These are phyloP conservation scores for Torrubiella hemipterigena DNA, from an alignment of 2,329 filamentous ascomycete species.

Conservation along the genomic window DNA sequence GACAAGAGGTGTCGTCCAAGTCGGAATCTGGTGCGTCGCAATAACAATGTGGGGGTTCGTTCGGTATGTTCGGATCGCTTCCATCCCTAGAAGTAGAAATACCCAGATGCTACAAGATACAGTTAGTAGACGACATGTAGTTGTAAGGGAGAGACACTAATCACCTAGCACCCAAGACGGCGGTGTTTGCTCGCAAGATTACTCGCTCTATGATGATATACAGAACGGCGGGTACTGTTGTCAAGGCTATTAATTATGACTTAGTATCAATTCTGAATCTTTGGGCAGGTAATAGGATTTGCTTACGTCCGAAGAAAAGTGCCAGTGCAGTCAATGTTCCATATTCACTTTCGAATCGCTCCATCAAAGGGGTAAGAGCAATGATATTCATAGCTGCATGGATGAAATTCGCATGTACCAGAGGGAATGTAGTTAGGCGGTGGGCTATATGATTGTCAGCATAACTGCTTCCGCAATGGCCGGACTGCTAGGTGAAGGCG, in stretches of 20 bases:
- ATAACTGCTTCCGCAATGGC: not conserved
- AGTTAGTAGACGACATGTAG: slow-evolving; percentile 1
- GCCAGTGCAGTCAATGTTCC: slow-evolving; percentile 81
- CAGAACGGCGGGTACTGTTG: slow-evolving; percentile 67
- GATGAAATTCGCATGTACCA: slow-evolving; percentile 72
- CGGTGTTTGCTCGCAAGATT: slow-evolving; percentile 58
- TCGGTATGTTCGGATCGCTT: slow-evolving; percentile 76
- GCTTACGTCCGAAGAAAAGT: slow-evolving; percentile 83
- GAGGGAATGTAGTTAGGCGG: slow-evolving; percentile 80
- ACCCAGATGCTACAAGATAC: slow-evolving; percentile 65
- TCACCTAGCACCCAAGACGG: slow-evolving; percentile 74
- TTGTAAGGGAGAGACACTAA: too few relatives aligned
- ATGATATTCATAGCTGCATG: slow-evolving; percentile 72
- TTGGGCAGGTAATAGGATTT: not conserved
- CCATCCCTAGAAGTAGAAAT: slow-evolving; percentile 73
- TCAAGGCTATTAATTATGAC: slow-evolving; percentile 44
- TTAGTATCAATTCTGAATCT: not conserved
- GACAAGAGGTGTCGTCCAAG: slow-evolving; percentile 80
- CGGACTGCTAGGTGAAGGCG: slow-evolving; percentile 18
- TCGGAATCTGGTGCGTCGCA: slow-evolving; percentile 60
- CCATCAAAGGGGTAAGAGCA: slow-evolving; percentile 75
- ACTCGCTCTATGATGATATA: slow-evolving; percentile 72
- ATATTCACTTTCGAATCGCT: slow-evolving; percentile 86
- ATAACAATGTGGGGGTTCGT: slow-evolving; percentile 66
- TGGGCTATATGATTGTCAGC: slow-evolving; percentile 52